These are phyloP conservation scores for Stentor coeruleus DNA, from an alignment of 73 alveolate genomes.

Conservation along the genomic window DNA sequence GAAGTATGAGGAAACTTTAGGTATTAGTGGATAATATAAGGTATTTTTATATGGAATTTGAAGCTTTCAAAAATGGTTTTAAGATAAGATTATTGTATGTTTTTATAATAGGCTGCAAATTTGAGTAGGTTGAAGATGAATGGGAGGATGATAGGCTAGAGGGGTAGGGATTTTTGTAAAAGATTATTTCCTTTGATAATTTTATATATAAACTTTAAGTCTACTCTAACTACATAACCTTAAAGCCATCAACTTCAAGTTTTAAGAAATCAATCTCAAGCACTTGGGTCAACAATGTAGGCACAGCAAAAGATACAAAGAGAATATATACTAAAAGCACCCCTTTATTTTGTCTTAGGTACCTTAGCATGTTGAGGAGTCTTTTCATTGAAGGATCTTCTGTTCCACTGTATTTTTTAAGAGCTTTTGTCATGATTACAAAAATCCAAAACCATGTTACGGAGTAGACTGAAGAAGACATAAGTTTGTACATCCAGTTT, in stretches of 20 bases:
- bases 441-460: neutral
- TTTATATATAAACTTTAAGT: no score
- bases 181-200: no score
- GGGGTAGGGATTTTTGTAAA: no score
- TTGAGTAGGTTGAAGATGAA: no score
- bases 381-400: neutral
- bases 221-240: no score
- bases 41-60: no score
- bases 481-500: neutral
- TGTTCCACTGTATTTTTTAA: neutral
- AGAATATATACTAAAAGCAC: neutral
- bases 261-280: neutral
- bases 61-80: no score
- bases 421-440: neutral
- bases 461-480: neutral
- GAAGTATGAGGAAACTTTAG: neutral
- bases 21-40: no score
- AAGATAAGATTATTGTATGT: no score
- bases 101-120: no score
- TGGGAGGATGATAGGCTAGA: no score
- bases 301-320: neutral
- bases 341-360: neutral
- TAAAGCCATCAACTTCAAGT: neutral
- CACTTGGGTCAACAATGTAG: neutral
- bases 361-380: neutral